Base-by-base conservation (phyloP, 208 protist species). In the Perkinsela sp. region DNA sequence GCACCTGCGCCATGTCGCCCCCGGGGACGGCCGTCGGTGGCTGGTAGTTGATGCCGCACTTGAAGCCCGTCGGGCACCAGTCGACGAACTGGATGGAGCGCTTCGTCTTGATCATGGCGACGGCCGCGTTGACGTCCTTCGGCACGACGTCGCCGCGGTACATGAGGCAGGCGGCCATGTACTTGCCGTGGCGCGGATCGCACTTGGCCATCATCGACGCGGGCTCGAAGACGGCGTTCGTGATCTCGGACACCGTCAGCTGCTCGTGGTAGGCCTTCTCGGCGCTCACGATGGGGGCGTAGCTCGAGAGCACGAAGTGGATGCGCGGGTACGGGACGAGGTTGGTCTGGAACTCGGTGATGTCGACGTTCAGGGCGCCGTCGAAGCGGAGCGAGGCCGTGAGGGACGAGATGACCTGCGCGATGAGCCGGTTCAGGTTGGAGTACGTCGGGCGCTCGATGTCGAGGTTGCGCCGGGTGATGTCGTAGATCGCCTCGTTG, bases 401-500 rank as follows among this genome's bases (percentile, higher is more conserved):
- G 6, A 95, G 72, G 30, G 89, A 94, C 2, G 84, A 92, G 68
- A 95, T 86, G 70, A 90, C 75, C 76, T 95, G 91, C 31, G 81
- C 88, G 69, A 96, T 82, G 30, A 96, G 74, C 48, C 90, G 66
- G 80, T 96, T 96, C 22, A 96, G 75, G 77, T 95, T 93, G 31
- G 75, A 85, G 86, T 95, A 96, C 28, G 90, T 92, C 67, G 87
- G 87, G 68, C 83, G 73, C 74, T 94, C 84, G 70, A 94, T 84
- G 68, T 87, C 77, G 16, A 95, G 76, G 69, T 78, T 84, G 66
- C 83, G 75, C 48, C 82, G 78, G 76, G 86, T 92, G 72, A 96
- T 90, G 74, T 96, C 92, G 74, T 96, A 96, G 67, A 95, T 86
- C 2, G 93, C 86, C 80, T 97, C 92, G 75, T 97, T 97, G 76